Conservation (phyloP, 169 alveolate species). For the Plasmodium cynomolgi region DNA sequence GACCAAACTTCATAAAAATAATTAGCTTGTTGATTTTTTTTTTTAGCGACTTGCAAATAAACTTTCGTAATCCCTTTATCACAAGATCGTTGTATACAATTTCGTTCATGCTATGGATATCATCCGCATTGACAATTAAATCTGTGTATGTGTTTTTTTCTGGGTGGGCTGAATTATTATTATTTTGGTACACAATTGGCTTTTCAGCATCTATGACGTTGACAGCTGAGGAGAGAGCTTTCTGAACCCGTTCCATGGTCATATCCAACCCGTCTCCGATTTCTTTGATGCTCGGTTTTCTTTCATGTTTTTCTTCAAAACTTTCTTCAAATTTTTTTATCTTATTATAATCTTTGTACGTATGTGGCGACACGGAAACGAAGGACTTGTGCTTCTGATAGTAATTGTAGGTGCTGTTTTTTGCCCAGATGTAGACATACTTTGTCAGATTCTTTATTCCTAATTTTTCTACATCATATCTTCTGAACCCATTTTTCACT, state of each 20-base stretch:
- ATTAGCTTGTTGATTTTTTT: constrained; percentile 63
- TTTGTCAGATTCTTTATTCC: constrained; percentile 70
- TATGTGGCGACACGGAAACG: constrained; percentile 55
- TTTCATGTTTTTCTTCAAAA: constrained; percentile 52
- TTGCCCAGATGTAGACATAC: constrained; percentile 72
- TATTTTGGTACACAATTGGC: constrained; percentile 53
- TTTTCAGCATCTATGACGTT: constrained; percentile 70
- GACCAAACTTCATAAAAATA: constrained; percentile 74
- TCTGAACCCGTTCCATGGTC: constrained; percentile 37
- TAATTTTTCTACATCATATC: constrained; percentile 67
- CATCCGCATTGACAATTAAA: constrained; percentile 74
- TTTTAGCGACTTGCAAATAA: constrained; percentile 50
- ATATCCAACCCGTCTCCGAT: constrained; percentile 39
- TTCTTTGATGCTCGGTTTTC: constrained; percentile 66
- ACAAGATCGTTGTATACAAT: constrained; percentile 60
- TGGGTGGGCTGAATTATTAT: constrained; percentile 28
- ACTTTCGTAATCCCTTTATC: constrained; percentile 56
- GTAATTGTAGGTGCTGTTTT: constrained; percentile 72
- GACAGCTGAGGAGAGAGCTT: constrained; percentile 29
- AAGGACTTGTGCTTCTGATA: constrained; percentile 73
- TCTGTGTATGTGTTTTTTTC: constrained; percentile 74
- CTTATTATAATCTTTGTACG: constrained; percentile 62
- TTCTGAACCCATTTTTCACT: constrained; percentile 73
- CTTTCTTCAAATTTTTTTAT: constrained; percentile 57
- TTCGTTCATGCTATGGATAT: constrained; percentile 71